Evolutionary conservation across 1,139 yeast species (phyloP), one percentile per base, ranked within the genome.

Genomic region (Geotrichum australiense): DNA sequence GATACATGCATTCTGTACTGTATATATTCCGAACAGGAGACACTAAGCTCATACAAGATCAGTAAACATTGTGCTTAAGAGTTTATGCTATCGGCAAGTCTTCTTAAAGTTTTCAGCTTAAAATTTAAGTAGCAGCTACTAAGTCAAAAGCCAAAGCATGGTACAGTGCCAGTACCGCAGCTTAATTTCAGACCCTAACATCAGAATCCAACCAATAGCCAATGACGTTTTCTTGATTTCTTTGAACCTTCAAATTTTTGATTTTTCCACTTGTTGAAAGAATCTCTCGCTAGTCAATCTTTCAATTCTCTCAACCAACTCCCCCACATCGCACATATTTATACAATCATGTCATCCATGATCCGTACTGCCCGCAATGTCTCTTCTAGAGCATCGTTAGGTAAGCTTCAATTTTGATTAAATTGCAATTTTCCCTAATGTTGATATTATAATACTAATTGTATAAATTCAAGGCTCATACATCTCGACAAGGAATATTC

Each of bases 401-500:
- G 47, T 44, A 44, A 7, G 45, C 41, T 19, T 21, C 16, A 7
- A 7, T 14, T n/a, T n/a, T n/a, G n/a, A n/a, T n/a, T n/a, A n/a
- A n/a, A n/a, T n/a, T n/a, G n/a, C 18, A 5, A 15, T 28, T 20
- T 29, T 21, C 18, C n/a, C n/a, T n/a, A n/a, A n/a, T n/a, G n/a
- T n/a, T n/a, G n/a, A n/a, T n/a, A n/a, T n/a, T n/a, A n/a, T n/a
- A 7, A 32, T 14, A 30, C 35, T 27, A 23, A 16, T 20, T n/a
- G 12, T 12, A 7, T 20, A 7, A 15, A 12, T 29, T 12, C 15
- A 21, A 35, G 41, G 41, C 27, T 14, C 47, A n/a, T 39, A 22
- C 35, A 29, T 29, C 19, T 14, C 36, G 12, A 46, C 37, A 25
- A 49, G 58, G 45, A 48, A 57, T 40, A 55, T 64, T 49, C 65